These are phyloP conservation scores for Calcarisporium arbuscula DNA, from an alignment of 2,329 filamentous ascomycete species.

Conservation along the genomic window DNA sequence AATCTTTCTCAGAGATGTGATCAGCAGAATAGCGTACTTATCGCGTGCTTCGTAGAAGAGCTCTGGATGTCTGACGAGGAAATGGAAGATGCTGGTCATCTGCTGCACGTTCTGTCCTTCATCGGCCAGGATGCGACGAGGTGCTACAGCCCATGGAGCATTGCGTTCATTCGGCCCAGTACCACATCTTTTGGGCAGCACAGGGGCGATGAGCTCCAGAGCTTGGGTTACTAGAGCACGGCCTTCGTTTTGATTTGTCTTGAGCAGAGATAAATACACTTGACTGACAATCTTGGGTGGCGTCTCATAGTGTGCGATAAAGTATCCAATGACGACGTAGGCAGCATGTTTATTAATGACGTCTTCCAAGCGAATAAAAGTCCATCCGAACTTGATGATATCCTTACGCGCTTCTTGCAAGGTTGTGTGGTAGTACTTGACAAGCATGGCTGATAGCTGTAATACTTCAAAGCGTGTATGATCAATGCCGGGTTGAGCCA, in stretches of 20 bases:
- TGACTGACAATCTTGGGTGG: conserved; percentile 93
- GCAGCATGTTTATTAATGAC: conserved; percentile 98
- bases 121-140: conserved; percentile 84
- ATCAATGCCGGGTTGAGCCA: conserved; percentile 78
- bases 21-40: conserved; percentile 82
- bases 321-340: conserved; percentile 95
- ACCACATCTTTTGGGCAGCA: conserved; percentile 80
- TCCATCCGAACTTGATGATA: conserved; percentile 99
- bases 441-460: conserved; percentile 86
- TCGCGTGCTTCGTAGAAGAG: conserved; percentile 94
- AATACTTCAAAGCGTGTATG: conserved; percentile 94
- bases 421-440: conserved; percentile 88
- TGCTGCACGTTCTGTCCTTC: conserved; percentile 94
- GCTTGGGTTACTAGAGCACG: conserved; percentile 88
- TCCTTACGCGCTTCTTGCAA: conserved; percentile 92
- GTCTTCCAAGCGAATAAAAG: conserved; percentile 95
- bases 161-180: conserved; percentile 62
- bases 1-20: conserved; percentile 83
- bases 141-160: conserved; percentile 83
- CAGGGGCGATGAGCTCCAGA: conserved; percentile 88
- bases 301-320: conserved; percentile 95
- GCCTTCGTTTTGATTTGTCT: conserved; percentile 92
- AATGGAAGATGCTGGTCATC: conserved; percentile 95
- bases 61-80: conserved; percentile 85
- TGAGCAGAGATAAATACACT: conserved; percentile 85